Conservation (phyloP, 352 stramenopile genomes). For the Pythium sukuiense region DNA sequence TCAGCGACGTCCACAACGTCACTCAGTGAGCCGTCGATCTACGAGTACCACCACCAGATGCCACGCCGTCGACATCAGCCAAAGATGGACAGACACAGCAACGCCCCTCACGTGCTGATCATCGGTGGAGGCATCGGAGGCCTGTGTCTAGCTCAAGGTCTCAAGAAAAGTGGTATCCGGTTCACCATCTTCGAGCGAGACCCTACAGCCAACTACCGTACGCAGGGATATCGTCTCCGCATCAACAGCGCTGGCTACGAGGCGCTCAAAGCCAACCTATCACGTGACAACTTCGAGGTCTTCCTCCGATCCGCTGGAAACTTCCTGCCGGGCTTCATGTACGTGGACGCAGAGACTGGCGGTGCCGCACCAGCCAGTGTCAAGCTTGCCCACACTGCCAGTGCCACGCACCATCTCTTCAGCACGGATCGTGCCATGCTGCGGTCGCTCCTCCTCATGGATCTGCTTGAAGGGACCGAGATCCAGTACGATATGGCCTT, state of each 20-base stretch:
- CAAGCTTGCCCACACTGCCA: constrained; percentile 4
- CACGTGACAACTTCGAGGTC: constrained; percentile 45
- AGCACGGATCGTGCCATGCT: constrained; percentile 26
- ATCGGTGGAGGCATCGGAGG: constrained; percentile 55
- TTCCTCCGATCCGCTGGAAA: constrained; percentile 46
- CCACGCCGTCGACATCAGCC: constrained; percentile 3
- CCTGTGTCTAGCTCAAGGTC: constrained; percentile 60
- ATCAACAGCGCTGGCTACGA: constrained; percentile 65
- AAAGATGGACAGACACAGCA: not conserved
- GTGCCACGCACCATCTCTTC: constrained; percentile 24
- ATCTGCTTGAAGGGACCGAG: constrained; percentile 45
- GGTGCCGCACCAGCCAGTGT: not conserved
- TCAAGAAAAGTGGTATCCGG: constrained; percentile 56
- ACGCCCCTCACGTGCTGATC: constrained; percentile 24
- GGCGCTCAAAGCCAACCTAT: constrained; percentile 48
- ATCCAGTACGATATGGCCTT: constrained; percentile 58
- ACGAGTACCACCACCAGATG: constrained; percentile 30
- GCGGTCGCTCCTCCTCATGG: constrained; percentile 33
- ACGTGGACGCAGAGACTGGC: constrained; percentile 43
- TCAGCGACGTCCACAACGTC: constrained; percentile 14
- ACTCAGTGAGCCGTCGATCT: constrained; percentile 12
- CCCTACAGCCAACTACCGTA: constrained; percentile 49
- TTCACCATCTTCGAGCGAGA: constrained; percentile 73
- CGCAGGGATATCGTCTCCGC: constrained; percentile 58
- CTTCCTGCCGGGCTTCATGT: constrained; percentile 49